Percentiles rank a stretch among this genome's conserved stretches.
These are phyloP conservation scores for Candida sanyaensis DNA, from an alignment of 1,139 yeast genomes.

Conservation along the genomic window DNA sequence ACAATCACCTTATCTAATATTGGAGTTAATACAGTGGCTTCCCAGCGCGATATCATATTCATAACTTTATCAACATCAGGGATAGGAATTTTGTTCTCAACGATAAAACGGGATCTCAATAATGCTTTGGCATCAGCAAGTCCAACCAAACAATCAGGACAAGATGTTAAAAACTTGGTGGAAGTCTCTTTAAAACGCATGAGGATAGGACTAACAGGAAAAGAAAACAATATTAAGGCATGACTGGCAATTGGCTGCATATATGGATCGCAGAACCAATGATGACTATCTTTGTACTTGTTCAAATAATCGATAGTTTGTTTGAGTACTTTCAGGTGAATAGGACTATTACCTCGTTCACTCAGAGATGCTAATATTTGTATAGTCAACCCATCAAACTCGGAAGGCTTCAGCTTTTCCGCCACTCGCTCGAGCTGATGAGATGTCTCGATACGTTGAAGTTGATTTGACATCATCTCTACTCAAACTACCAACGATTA, in stretches of 20 bases:
- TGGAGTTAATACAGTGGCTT: conserved; percentile 23
- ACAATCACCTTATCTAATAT: conserved; percentile 2
- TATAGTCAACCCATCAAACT: conserved; percentile 24
- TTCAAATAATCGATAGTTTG: conserved; percentile 27
- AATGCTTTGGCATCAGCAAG: conserved; percentile 56
- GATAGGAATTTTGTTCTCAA: conserved; percentile 49
- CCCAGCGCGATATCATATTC: conserved; percentile 55
- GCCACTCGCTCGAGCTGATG: neutral
- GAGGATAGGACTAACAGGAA: conserved; percentile 47
- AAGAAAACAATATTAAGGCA: conserved; percentile 59
- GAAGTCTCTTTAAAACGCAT: conserved; percentile 44
- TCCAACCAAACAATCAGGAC: conserved; percentile 52
- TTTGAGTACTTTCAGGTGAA: conserved; percentile 29
- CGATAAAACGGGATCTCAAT: conserved; percentile 53
- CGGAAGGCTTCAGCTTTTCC: conserved; percentile 21
- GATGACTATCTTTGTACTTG: conserved; percentile 26
- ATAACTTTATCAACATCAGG: conserved; percentile 53
- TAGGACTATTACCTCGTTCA: conserved; percentile 25
- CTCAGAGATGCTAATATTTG: conserved; percentile 24
- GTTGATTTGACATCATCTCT: conserved; percentile 2
- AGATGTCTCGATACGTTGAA: neutral
- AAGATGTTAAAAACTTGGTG: conserved; percentile 39
- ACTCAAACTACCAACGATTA: neutral
- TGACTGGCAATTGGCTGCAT: conserved; percentile 53
- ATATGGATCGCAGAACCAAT: conserved; percentile 58